These are phyloP conservation scores for Lathyrus aphaca DNA, from an alignment of 306 rosid species.

Conservation along the genomic window DNA sequence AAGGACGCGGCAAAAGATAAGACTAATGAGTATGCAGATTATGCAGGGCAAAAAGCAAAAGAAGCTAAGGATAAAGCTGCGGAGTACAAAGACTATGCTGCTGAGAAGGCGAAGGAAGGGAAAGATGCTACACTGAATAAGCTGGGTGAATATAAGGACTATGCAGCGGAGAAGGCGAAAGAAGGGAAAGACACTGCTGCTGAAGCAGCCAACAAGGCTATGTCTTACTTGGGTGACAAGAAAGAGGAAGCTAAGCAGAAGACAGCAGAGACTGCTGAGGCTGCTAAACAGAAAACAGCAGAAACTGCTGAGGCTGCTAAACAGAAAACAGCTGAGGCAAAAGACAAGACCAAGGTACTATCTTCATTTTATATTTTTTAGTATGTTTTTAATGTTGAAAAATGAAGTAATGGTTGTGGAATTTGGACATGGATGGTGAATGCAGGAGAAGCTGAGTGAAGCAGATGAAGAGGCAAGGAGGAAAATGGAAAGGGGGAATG, in stretches of 20 bases:
- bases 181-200: conserved; percentile 68
- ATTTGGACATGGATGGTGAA: conserved; percentile 35
- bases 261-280: conserved; percentile 49
- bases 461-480: conserved; percentile 51
- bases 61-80: conserved; percentile 49
- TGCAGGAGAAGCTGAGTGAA: conserved; percentile 63
- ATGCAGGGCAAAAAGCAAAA: conserved; percentile 37
- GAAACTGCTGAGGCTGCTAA: conserved; percentile 50
- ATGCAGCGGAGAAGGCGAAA: conserved; percentile 53
- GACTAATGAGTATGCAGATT: conserved; percentile 39
- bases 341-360: conserved; percentile 51
- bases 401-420: neutral
- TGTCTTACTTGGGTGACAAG: conserved; percentile 61
- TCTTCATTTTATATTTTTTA: neutral
- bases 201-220: conserved; percentile 58
- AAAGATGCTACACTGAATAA: conserved; percentile 39
- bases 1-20: conserved; percentile 35
- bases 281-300: conserved; percentile 40
- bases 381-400: neutral
- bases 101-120: conserved; percentile 34
- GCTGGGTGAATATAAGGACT: conserved; percentile 43
- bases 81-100: conserved; percentile 41
- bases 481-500: conserved; percentile 54
- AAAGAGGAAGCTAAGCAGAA: conserved; percentile 59
- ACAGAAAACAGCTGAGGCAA: conserved; percentile 44